Conservation (phyloP, 2,329 filamentous ascomycete genomes). For the Aspergillus spinulosporus region DNA sequence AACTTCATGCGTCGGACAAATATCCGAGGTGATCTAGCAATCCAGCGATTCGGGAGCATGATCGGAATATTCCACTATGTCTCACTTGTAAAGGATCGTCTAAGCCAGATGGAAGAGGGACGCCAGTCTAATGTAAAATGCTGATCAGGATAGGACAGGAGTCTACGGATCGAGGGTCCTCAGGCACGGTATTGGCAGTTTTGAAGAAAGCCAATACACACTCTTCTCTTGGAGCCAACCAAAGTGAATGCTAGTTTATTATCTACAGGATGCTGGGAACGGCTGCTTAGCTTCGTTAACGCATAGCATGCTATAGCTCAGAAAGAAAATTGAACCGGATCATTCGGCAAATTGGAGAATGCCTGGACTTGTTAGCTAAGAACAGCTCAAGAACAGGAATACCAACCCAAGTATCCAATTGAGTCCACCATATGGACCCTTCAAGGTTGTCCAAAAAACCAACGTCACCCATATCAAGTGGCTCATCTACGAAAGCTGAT, state of each 20-base stretch:
- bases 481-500: conserved; percentile 19
- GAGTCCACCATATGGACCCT: conserved; percentile 42
- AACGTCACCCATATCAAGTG: conserved; percentile 29
- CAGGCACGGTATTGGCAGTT: too few relatives aligned
- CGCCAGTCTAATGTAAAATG: too few relatives aligned
- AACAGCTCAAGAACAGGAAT: background rate
- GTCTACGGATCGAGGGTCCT: too few relatives aligned
- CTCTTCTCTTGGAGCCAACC: background rate
- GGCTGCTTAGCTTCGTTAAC: background rate
- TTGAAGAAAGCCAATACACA: too few relatives aligned
- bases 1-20: conserved; percentile 7
- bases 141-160: too few relatives aligned
- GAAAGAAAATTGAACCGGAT: conserved; percentile 28
- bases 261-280: background rate
- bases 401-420: conserved; percentile 42
- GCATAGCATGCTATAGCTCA: background rate
- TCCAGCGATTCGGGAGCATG: background rate
- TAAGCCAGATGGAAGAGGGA: background rate
- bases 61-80: background rate
- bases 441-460: conserved; percentile 37
- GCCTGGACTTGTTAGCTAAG: conserved; percentile 28
- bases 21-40: conserved; percentile 23
- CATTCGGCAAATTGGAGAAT: conserved; percentile 35
- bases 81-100: background rate
- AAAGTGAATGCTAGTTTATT: background rate